Conservation (phyloP, 441 rosid genomes). For the Monsonia emarginata region DNA sequence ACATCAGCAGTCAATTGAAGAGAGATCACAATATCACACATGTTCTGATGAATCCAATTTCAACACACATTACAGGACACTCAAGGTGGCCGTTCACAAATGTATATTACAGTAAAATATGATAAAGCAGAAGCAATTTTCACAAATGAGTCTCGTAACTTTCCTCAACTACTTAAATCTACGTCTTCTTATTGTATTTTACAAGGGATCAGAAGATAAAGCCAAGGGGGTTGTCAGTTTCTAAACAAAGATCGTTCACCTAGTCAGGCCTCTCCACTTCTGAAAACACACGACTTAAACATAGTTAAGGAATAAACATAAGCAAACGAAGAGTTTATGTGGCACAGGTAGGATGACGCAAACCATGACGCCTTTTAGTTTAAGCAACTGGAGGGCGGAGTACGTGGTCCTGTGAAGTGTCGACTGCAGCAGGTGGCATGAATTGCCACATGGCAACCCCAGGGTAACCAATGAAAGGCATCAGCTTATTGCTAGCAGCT, state of each 20-base stretch:
- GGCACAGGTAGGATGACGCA: neutral
- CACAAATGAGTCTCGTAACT: neutral
- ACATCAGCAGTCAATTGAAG: neutral
- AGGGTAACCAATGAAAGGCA: slow-evolving; percentile 85
- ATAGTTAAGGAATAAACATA: neutral
- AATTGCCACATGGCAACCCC: slow-evolving; percentile 99
- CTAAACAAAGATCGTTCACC: slow-evolving; percentile 5
- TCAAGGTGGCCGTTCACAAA: neutral
- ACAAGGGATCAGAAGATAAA: slow-evolving; percentile 16
- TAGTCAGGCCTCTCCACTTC: slow-evolving; percentile 8
- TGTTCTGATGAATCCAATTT: neutral
- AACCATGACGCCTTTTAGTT: slow-evolving; percentile 13
- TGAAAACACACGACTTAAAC: slow-evolving; percentile 6
- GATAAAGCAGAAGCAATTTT: neutral
- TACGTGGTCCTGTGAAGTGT: slow-evolving; percentile 96
- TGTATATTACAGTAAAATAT: neutral
- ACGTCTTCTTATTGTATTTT: slow-evolving; percentile 14
- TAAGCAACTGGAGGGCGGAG: slow-evolving; percentile 98
- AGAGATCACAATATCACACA: neutral
- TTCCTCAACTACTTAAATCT: slow-evolving; percentile 4
- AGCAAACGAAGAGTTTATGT: slow-evolving; percentile 9
- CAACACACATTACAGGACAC: neutral
- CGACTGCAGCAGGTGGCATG: slow-evolving; percentile 94
- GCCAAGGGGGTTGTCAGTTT: slow-evolving; percentile 8
- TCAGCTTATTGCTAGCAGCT: slow-evolving; percentile 79